These are phyloP conservation scores for Phoenix roebelenii DNA, from an alignment of 176 grass and related monocot genomes.

Conservation along the genomic window DNA sequence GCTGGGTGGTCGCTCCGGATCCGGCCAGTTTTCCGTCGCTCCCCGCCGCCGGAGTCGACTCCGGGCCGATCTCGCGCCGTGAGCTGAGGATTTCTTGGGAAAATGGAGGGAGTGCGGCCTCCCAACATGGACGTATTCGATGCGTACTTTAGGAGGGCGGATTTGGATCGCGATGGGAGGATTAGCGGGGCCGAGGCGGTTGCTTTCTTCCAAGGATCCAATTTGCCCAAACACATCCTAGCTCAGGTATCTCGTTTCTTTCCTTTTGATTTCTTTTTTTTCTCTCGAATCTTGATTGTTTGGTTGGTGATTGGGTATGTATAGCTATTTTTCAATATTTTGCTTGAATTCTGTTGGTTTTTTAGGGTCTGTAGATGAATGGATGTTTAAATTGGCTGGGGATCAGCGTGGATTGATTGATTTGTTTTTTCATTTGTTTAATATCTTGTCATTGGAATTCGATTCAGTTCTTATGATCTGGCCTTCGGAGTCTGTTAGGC, in stretches of 20 bases:
- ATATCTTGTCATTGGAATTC: too few species aligned
- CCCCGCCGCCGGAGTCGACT: too few species aligned
- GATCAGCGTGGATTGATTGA: too few species aligned
- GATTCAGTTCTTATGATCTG: too few species aligned
- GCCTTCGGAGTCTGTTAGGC: too few species aligned
- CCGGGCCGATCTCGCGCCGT: conserved; percentile 6
- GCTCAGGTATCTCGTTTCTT: conserved; percentile 46
- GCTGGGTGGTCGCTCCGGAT: too few species aligned
- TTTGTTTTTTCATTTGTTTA: too few species aligned
- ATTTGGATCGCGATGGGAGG: conserved; percentile 92
- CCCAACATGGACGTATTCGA: conserved; percentile 66
- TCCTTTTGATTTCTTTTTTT: background rate
- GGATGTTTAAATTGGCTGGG: too few species aligned
- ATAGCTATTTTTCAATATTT: background rate
- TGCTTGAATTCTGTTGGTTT: too few species aligned
- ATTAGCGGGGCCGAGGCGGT: conserved; percentile 94
- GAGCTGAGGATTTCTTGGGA: conserved; percentile 5
- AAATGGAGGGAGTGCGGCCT: conserved; percentile 21
- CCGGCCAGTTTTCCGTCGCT: too few species aligned
- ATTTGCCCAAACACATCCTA: conserved; percentile 73
- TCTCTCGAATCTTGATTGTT: background rate
- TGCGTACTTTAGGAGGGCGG: conserved; percentile 81
- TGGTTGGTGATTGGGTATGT: background rate
- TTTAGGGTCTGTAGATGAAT: too few species aligned
- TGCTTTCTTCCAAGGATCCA: conserved; percentile 81